Evolutionary conservation across 345 rosid species (phyloP).

Genomic region (Citrus trifoliata): DNA sequence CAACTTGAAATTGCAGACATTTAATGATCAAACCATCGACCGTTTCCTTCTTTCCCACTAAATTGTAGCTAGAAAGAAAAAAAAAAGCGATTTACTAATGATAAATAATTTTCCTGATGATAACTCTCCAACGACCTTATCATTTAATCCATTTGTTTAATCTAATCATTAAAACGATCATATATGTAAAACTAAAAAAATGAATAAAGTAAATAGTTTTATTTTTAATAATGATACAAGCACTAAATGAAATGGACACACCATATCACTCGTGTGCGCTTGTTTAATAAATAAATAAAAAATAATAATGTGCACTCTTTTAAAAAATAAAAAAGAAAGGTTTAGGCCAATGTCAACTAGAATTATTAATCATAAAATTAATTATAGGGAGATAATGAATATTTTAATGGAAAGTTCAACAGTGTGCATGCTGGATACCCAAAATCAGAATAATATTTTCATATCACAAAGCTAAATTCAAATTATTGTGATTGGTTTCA

Average conservation of each 20-base stretch:
- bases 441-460: background rate
- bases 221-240: too few species aligned
- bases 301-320: too few species aligned
- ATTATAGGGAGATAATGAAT: background rate
- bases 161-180: too few species aligned
- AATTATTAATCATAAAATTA: background rate
- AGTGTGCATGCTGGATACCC: too few species aligned
- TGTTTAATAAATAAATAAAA: too few species aligned
- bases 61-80: background rate
- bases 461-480: background rate
- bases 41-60: background rate
- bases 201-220: too few species aligned
- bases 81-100: background rate
- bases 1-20: background rate
- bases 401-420: background rate
- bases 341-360: background rate
- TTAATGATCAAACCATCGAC: background rate
- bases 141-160: background rate
- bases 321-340: accelerated
- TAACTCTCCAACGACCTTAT: background rate
- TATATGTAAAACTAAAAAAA: too few species aligned
- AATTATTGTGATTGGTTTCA: background rate
- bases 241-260: too few species aligned
- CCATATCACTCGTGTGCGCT: too few species aligned
- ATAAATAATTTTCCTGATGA: background rate